Percentiles rank a stretch among this genome's conserved stretches.
phyloP scores from a whole-genome alignment of 148 eudicot species.

The Camellia sinensis region DNA sequence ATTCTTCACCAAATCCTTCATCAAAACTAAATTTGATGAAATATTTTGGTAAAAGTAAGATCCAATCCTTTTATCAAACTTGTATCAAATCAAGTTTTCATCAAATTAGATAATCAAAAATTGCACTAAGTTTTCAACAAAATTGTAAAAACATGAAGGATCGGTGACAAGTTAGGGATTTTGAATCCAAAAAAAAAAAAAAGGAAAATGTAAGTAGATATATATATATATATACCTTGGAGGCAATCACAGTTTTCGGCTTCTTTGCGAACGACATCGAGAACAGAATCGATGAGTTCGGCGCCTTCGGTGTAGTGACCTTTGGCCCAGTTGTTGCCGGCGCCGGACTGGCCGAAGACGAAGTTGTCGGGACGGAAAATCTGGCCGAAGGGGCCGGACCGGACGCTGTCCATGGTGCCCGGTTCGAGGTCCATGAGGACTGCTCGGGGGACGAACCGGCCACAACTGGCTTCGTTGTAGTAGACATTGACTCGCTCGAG shows the following conservation, averaged over 20 bases:
- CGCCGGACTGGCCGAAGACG: constrained; percentile 44
- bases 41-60: too few relatives aligned
- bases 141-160: too few relatives aligned
- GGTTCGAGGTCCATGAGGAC: constrained; percentile 56
- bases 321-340: constrained; percentile 51
- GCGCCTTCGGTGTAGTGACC: constrained; percentile 56
- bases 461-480: constrained; percentile 52
- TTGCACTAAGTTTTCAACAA: too few relatives aligned
- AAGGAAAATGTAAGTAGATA: background rate
- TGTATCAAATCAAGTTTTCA: too few relatives aligned
- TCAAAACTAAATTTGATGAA: too few relatives aligned
- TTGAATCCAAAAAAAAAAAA: background rate
- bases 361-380: constrained; percentile 48
- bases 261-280: constrained; percentile 48
- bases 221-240: constrained; percentile 27
- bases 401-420: constrained; percentile 53
- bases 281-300: constrained; percentile 46
- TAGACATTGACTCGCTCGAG: constrained; percentile 46
- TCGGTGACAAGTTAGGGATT: too few relatives aligned
- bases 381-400: constrained; percentile 49
- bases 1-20: too few relatives aligned
- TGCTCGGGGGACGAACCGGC: constrained; percentile 49
- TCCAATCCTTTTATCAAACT: too few relatives aligned
- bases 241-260: constrained; percentile 47
- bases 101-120: too few relatives aligned